phyloP scores from a whole-genome alignment of 2,329 filamentous ascomycete genomes.

The Septoria linicola region DNA sequence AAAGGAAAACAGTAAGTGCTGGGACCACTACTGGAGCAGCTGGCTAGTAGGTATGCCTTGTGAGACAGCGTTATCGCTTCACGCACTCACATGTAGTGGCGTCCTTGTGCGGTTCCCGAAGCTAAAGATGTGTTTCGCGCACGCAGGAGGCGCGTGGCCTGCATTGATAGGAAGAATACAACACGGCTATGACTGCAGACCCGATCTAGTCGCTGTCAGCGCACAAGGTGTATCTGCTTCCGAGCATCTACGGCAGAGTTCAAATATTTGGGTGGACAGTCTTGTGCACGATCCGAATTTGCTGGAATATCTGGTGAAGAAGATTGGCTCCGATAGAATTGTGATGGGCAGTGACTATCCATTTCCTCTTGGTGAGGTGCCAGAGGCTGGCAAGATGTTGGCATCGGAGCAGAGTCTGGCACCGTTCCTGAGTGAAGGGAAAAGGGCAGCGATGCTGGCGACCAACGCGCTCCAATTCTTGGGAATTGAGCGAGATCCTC shows the following conservation, averaged over 20 bases:
- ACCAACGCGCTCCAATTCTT: conserved; percentile 14
- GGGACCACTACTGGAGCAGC: conserved; percentile 16
- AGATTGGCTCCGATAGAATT: conserved; percentile 16
- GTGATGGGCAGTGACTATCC: conserved; percentile 21
- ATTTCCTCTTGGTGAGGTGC: conserved; percentile 16
- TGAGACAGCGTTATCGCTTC: conserved; percentile 14
- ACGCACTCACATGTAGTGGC: conserved; percentile 12
- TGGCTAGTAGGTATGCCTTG: conserved; percentile 20
- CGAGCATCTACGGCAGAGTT: conserved; percentile 5
- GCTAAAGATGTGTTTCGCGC: conserved; percentile 18
- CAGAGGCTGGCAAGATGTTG: conserved; percentile 15
- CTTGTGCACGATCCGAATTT: conserved; percentile 19
- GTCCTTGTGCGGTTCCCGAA: conserved; percentile 14
- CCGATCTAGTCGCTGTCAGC: conserved; percentile 13
- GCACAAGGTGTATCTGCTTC: conserved; percentile 11
- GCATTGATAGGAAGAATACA: conserved; percentile 16
- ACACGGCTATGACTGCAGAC: conserved; percentile 17
- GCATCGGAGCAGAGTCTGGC: conserved; percentile 7
- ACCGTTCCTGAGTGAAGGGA: conserved; percentile 6
- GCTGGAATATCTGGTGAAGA: conserved; percentile 19
- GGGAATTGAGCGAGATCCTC: conserved; percentile 7
- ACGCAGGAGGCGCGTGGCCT: conserved; percentile 17
- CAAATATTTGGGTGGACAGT: conserved; percentile 20
- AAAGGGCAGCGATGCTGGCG: conserved; percentile 17
- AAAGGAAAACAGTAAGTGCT: conserved; percentile 13